Conservation (phyloP, 306 rosid genomes). For the Vigna nakashimae region DNA sequence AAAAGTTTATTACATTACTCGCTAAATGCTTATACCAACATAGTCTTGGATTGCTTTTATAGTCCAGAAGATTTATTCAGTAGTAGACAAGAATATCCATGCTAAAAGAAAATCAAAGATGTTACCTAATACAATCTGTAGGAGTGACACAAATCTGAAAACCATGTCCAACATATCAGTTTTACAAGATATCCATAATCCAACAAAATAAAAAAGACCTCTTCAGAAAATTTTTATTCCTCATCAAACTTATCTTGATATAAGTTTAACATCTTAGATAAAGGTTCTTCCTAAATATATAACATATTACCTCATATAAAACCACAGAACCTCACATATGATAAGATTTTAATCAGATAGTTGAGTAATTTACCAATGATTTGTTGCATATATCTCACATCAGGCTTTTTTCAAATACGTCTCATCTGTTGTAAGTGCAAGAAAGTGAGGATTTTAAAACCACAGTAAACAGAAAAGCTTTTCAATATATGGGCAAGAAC, state of each 20-base stretch:
- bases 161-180: background rate
- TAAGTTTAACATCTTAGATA: background rate
- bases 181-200: background rate
- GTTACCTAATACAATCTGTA: background rate
- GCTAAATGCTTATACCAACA: background rate
- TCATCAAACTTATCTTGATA: background rate
- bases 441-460: slow-evolving; percentile 17
- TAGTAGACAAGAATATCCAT: background rate
- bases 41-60: background rate
- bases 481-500: background rate
- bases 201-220: background rate
- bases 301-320: background rate
- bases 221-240: background rate
- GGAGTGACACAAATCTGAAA: background rate
- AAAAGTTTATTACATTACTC: slow-evolving; percentile 4
- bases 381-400: slow-evolving; percentile 14
- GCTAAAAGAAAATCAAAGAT: background rate
- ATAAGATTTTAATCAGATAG: slow-evolving; percentile 1
- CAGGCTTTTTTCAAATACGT: background rate
- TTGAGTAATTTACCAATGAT: background rate
- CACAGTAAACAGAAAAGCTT: background rate
- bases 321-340: background rate
- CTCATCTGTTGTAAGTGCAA: background rate
- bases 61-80: background rate
- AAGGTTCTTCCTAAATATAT: background rate